These are phyloP conservation scores for Cryptococcus amylolentus DNA, from an alignment of 1,284 basidiomycete genomes.

Conservation along the genomic window DNA sequence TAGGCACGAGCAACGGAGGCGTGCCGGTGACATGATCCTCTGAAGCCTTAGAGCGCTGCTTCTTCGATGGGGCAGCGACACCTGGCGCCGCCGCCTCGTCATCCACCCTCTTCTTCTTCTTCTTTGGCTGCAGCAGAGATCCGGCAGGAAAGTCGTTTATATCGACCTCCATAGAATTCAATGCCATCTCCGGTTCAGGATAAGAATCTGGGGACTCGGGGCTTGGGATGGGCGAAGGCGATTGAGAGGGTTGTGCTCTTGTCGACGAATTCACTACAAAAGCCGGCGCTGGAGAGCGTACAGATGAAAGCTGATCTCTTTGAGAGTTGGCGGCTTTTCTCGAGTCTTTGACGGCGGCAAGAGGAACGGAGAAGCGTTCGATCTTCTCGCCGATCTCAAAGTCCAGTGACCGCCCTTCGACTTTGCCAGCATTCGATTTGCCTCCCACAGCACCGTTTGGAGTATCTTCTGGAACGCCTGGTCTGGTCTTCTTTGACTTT, in stretches of 20 bases:
- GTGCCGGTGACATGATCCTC: not conserved
- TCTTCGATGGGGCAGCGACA: not conserved
- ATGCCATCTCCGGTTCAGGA: not conserved
- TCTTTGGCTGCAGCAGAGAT: not conserved
- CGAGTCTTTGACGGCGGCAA: not conserved
- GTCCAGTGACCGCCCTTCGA: not conserved
- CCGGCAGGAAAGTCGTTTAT: too few species aligned
- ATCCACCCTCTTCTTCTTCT: not conserved
- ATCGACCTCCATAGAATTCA: too few species aligned
- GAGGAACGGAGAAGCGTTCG: conserved; percentile 1
- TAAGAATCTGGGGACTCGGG: not conserved
- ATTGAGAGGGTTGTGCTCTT: not conserved
- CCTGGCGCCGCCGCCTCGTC: not conserved
- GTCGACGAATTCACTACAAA: not conserved
- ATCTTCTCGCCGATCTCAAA: conserved; percentile 14
- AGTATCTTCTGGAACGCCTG: not conserved
- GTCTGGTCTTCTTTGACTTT: not conserved
- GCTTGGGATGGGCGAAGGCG: not conserved
- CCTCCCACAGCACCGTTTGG: not conserved
- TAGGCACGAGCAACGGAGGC: too few species aligned
- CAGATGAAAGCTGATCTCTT: too few species aligned
- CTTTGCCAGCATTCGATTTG: not conserved
- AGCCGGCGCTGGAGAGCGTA: not conserved
- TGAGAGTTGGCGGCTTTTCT: too few species aligned
- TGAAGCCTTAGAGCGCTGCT: not conserved